These are phyloP conservation scores for Vitis amurensis DNA, from an alignment of 164 flowering plant species.

Conservation along the genomic window DNA sequence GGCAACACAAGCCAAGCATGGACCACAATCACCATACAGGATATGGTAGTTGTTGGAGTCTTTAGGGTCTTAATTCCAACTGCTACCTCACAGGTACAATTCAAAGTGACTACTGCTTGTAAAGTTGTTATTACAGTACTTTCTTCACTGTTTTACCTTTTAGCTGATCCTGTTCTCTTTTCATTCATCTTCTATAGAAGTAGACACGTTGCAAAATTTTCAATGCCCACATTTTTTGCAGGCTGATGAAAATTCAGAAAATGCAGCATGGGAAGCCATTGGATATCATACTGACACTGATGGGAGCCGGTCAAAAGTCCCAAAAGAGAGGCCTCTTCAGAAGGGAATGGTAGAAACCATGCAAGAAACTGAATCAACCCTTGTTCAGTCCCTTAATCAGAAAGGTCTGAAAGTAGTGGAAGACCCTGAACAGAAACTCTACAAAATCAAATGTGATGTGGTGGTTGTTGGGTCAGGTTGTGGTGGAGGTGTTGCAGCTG, in stretches of 20 bases:
- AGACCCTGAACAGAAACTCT: conserved; percentile 23
- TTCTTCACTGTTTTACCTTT: not conserved
- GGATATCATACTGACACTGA: conserved; percentile 32
- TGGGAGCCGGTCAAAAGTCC: conserved; percentile 11
- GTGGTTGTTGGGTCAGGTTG: conserved; percentile 67
- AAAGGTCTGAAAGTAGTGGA: conserved; percentile 47
- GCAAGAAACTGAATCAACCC: conserved; percentile 35
- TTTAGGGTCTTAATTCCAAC: too few species aligned
- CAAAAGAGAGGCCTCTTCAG: conserved; percentile 40
- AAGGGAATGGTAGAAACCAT: conserved; percentile 53
- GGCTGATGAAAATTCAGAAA: conserved; percentile 47
- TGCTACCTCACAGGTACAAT: too few species aligned
- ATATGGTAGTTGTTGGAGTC: too few species aligned
- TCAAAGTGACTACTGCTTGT: too few species aligned
- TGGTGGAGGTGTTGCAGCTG: conserved; percentile 81
- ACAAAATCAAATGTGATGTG: conserved; percentile 57
- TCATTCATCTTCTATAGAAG: too few species aligned
- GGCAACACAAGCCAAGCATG: too few species aligned
- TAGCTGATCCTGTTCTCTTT: not conserved
- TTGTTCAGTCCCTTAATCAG: conserved; percentile 33
- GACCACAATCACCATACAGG: too few species aligned
- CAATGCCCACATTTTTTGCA: conserved; percentile 11
- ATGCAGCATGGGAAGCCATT: conserved; percentile 56
- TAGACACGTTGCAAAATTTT: too few species aligned
- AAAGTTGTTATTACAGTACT: not conserved